These are phyloP conservation scores for Aquilaria agallochum DNA, from an alignment of 441 rosid genomes.

Conservation along the genomic window DNA sequence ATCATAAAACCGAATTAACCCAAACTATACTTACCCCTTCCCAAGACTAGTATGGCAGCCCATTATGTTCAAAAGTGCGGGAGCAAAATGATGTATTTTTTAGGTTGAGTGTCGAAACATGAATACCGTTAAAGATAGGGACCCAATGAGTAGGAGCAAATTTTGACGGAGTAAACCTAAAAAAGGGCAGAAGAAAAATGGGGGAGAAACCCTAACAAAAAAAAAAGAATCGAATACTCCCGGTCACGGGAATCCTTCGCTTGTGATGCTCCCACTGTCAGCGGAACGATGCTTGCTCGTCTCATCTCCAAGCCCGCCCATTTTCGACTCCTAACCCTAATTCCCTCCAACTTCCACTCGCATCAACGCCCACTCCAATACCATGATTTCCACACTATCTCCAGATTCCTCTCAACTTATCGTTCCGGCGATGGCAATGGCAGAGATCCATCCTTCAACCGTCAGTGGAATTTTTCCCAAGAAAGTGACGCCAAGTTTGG, in stretches of 20 bases:
- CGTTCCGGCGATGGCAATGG: conserved; percentile 21
- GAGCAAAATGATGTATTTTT: too few relatives aligned
- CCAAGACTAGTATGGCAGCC: too few relatives aligned
- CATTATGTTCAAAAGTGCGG: too few relatives aligned
- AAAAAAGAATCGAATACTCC: background rate
- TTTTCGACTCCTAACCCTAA: conserved; percentile 40
- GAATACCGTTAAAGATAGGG: too few relatives aligned
- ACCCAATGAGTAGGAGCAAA: too few relatives aligned
- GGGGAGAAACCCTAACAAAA: background rate
- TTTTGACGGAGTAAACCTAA: too few relatives aligned
- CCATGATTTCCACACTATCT: conserved; percentile 26
- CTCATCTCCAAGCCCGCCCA: conserved; percentile 55
- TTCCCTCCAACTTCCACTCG: conserved; percentile 29
- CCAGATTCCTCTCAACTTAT: conserved; percentile 46
- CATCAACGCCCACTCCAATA: conserved; percentile 14
- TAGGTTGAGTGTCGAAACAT: too few relatives aligned
- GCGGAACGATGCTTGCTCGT: conserved; percentile 60
- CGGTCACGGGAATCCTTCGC: background rate
- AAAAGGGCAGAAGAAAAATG: too few relatives aligned
- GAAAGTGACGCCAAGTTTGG: conserved; percentile 36
- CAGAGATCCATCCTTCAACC: conserved; percentile 20
- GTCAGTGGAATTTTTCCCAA: conserved; percentile 44
- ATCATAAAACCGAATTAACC: too few relatives aligned
- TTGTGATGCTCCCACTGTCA: too few relatives aligned
- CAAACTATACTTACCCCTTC: too few relatives aligned